Conservation (phyloP, 2,329 filamentous ascomycete genomes). For the Sarocladium oryzae region DNA sequence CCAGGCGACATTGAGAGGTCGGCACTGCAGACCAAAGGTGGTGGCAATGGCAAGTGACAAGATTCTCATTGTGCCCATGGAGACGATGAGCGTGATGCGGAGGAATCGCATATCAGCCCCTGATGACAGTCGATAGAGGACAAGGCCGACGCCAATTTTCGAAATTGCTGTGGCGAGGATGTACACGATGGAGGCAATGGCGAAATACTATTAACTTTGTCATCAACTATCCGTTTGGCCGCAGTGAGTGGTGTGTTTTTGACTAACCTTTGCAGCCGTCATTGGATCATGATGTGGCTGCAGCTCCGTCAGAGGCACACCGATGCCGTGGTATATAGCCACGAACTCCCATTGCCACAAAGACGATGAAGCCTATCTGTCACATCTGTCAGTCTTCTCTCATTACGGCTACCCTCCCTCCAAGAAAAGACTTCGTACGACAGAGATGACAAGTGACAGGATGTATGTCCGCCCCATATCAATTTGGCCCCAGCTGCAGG, state of each 20-base stretch:
- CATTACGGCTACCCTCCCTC: not conserved
- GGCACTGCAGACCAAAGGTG: constrained; percentile 5
- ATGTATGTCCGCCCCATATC: too few species aligned
- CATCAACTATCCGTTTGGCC: too few species aligned
- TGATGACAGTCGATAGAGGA: not conserved
- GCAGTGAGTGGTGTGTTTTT: too few species aligned
- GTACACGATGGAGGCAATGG: constrained; percentile 7
- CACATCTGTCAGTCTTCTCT: not conserved
- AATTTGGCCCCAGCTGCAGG: too few species aligned
- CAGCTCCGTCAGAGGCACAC: not conserved
- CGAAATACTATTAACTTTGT: constrained; percentile 1
- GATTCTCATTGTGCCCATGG: not conserved
- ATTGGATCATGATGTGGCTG: not conserved
- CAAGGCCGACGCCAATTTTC: constrained; percentile 3
- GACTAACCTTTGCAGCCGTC: not conserved
- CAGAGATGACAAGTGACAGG: too few species aligned
- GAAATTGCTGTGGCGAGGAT: not conserved
- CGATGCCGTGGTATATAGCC: constrained; percentile 5
- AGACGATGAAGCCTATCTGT: constrained; percentile 3
- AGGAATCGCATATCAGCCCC: not conserved
- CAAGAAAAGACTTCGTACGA: too few species aligned
- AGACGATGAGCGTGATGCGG: not conserved
- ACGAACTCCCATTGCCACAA: constrained; percentile 5
- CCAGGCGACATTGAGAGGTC: constrained; percentile 9
- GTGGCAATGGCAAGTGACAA: not conserved